Evolutionary conservation across 805 yeast genomes (phyloP).

Genomic region (Metschnikowia aberdeeniae): DNA sequence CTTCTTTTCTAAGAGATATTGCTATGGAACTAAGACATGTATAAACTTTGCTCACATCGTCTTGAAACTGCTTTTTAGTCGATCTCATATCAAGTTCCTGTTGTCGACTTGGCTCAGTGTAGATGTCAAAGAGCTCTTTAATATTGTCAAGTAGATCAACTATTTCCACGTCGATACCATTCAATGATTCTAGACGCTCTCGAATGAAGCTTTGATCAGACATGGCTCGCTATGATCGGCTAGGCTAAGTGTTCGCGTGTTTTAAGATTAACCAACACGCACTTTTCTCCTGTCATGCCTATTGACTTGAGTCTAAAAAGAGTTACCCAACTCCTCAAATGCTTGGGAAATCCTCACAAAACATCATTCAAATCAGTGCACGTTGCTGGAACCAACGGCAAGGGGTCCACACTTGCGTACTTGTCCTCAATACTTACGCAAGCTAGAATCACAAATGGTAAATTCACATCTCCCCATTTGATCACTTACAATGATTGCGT

Average conservation of each 20-base stretch:
- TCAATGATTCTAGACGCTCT: slow-evolving; percentile 48
- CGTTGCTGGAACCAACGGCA: slow-evolving; percentile 95
- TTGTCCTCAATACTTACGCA: slow-evolving; percentile 57
- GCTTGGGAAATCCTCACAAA: slow-evolving; percentile 67
- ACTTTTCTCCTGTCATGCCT: slow-evolving; percentile 11
- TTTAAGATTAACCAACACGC: background rate
- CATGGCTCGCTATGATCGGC: slow-evolving; percentile 4
- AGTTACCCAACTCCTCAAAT: slow-evolving; percentile 27
- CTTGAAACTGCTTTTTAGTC: slow-evolving; percentile 37
- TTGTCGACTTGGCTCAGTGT: slow-evolving; percentile 26
- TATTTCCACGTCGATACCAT: slow-evolving; percentile 49
- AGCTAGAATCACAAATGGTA: slow-evolving; percentile 55
- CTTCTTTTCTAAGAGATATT: slow-evolving; percentile 58
- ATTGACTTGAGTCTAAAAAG: slow-evolving; percentile 39
- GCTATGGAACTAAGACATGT: slow-evolving; percentile 55
- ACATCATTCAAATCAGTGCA: slow-evolving; percentile 64
- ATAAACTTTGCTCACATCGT: slow-evolving; percentile 47
- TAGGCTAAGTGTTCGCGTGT: background rate
- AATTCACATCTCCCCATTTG: slow-evolving; percentile 88
- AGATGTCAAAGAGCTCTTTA: slow-evolving; percentile 44
- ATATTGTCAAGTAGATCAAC: slow-evolving; percentile 49
- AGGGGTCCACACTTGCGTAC: slow-evolving; percentile 89
- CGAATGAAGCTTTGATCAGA: slow-evolving; percentile 34
- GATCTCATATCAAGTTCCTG: slow-evolving; percentile 20
- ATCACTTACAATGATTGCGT: slow-evolving; percentile 72